Percentiles rank a stretch among this genome's conserved stretches.
phyloP scores from a whole-genome alignment of 1,139 yeast genomes.

The Neolecta irregularis region DNA sequence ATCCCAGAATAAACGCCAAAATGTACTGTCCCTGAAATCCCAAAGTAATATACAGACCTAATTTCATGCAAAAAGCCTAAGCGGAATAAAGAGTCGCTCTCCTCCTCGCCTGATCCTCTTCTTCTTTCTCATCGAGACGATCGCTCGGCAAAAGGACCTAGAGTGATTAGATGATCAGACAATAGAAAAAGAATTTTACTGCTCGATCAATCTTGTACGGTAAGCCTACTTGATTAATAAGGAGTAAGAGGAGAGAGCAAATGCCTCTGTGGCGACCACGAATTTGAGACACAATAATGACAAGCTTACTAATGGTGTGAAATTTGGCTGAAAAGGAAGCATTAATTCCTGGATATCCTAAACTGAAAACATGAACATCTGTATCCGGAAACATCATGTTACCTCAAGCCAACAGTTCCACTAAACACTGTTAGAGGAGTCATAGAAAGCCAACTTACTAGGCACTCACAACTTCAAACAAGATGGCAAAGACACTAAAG shows the following conservation, averaged over 20 bases:
- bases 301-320: slow-evolving; percentile 58
- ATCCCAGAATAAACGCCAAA: too few relatives aligned
- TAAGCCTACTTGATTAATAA: slow-evolving; percentile 28
- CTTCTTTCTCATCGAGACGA: slow-evolving; percentile 49
- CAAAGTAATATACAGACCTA: too few relatives aligned
- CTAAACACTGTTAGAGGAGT: too few relatives aligned
- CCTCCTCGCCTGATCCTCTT: slow-evolving; percentile 12
- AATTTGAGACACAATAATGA: slow-evolving; percentile 75
- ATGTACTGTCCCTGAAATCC: too few relatives aligned
- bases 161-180: too few relatives aligned
- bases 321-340: slow-evolving; percentile 65
- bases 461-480: slow-evolving; percentile 86
- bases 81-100: too few relatives aligned
- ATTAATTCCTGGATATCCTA: slow-evolving; percentile 57
- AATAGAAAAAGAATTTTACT: too few relatives aligned
- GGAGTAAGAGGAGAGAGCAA: neutral
- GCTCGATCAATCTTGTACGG: slow-evolving; percentile 93
- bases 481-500: slow-evolving; percentile 53
- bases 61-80: too few relatives aligned
- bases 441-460: too few relatives aligned
- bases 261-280: slow-evolving; percentile 83
- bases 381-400: neutral
- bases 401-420: slow-evolving; percentile 17
- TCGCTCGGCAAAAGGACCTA: slow-evolving; percentile 73
- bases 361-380: slow-evolving; percentile 33